Evolutionary conservation across 371 early-diverging fungal species (phyloP).

Genomic region (Globomyces sp.): DNA sequence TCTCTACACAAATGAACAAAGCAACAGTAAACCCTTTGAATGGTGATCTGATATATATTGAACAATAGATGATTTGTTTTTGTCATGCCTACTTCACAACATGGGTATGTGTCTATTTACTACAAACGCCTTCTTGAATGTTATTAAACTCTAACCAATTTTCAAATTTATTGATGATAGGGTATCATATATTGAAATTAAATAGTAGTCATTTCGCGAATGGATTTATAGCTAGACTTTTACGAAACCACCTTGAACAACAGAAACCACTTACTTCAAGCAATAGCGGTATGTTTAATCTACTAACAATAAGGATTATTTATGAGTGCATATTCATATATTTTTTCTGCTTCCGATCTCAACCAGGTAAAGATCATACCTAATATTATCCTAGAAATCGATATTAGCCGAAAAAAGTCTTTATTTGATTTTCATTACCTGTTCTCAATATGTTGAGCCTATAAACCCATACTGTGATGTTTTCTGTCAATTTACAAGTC

Average conservation of each 20-base stretch:
- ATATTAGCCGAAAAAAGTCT: constrained; percentile 62
- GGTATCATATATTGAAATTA: not conserved
- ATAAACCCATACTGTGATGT: constrained; percentile 53
- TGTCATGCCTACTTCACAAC: constrained; percentile 53
- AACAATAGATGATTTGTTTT: constrained; percentile 59
- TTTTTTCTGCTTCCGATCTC: constrained; percentile 43
- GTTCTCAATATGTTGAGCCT: constrained; percentile 30
- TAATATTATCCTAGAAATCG: constrained; percentile 44
- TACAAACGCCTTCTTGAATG: not conserved
- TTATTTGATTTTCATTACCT: constrained; percentile 52
- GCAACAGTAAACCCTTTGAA: no score
- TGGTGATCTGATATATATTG: constrained; percentile 34
- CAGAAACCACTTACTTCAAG: constrained; percentile 50
- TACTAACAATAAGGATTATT: constrained; percentile 47
- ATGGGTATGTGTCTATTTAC: constrained; percentile 42
- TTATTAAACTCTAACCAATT: no score
- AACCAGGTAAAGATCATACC: constrained; percentile 35
- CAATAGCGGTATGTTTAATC: constrained; percentile 8
- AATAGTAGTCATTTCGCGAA: constrained; percentile 53
- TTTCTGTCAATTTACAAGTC: constrained; percentile 55
- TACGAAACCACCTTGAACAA: constrained; percentile 65
- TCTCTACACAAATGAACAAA: constrained; percentile 63
- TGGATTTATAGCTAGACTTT: constrained; percentile 54
- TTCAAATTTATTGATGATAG: not conserved
- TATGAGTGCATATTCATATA: constrained; percentile 68